Conservation (phyloP, 768 basidiomycete genomes). For the Russula compacta region DNA sequence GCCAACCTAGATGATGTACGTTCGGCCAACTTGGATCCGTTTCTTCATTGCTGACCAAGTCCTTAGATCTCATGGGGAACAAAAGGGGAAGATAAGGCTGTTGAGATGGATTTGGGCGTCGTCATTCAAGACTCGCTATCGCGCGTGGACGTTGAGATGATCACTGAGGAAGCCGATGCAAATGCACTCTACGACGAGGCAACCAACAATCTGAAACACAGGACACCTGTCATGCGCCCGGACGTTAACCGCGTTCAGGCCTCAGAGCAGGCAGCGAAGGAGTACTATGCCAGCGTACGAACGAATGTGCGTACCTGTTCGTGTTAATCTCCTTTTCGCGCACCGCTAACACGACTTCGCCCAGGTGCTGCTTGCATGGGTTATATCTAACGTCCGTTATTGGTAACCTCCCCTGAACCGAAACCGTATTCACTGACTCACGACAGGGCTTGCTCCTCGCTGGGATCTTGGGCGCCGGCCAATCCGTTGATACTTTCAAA, state of each 20-base stretch:
- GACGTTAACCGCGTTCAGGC: conserved; percentile 36
- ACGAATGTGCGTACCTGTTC: conserved; percentile 49
- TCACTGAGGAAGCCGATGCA: conserved; percentile 71
- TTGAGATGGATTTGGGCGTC: conserved; percentile 65
- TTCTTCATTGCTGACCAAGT: conserved; percentile 2
- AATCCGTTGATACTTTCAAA: conserved; percentile 52
- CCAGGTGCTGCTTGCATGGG: conserved; percentile 69
- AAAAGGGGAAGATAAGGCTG: conserved; percentile 72
- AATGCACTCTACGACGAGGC: conserved; percentile 82
- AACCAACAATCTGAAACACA: conserved; percentile 56
- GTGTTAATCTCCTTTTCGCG: not conserved
- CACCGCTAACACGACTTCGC: not conserved
- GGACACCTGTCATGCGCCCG: conserved; percentile 33
- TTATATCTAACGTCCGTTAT: conserved; percentile 63
- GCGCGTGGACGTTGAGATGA: conserved; percentile 82
- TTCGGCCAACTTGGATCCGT: conserved; percentile 13
- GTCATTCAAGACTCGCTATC: conserved; percentile 73
- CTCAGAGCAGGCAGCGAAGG: conserved; percentile 65
- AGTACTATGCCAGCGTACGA: conserved; percentile 82
- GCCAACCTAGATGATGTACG: conserved; percentile 78
- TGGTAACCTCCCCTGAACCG: not conserved
- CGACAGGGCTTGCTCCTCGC: conserved; percentile 58
- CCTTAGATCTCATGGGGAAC: conserved; percentile 87
- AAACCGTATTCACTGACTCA: not conserved
- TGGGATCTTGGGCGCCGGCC: conserved; percentile 55